phyloP scores from a whole-genome alignment of 176 grass and related monocot species.

The Tuctoria greenei region DNA sequence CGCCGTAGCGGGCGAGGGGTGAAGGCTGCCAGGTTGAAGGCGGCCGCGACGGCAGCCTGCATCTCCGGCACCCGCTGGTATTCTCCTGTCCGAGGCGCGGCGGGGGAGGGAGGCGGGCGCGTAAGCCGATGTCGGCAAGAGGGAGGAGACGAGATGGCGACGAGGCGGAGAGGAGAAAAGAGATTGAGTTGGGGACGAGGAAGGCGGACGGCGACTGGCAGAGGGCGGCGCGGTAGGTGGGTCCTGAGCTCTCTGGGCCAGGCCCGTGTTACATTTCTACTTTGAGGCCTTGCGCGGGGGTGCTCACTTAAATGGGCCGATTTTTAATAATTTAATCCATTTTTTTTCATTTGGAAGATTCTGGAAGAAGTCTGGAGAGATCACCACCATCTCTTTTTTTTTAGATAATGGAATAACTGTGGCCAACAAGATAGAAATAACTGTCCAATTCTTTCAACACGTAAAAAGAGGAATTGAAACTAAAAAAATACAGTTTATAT shows the following conservation, averaged over 20 bases:
- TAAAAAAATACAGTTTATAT: too few relatives aligned
- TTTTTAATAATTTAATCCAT: background rate
- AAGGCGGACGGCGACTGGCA: background rate
- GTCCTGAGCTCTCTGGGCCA: background rate
- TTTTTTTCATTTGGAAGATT: too few relatives aligned
- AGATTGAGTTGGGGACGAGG: conserved; percentile 4
- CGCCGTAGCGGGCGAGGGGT: conserved; percentile 30
- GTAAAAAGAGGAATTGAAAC: too few relatives aligned
- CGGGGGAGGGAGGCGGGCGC: background rate
- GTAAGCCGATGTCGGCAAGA: background rate
- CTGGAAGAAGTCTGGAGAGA: too few relatives aligned
- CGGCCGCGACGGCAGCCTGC: conserved; percentile 39
- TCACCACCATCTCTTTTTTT: too few relatives aligned
- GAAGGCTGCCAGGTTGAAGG: conserved; percentile 43
- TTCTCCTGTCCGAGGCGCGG: background rate
- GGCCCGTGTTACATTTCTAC: background rate
- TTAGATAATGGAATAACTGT: too few relatives aligned
- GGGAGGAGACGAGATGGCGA: background rate
- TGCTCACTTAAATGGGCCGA: background rate
- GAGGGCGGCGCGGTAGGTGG: conserved; percentile 26
- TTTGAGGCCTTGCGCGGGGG: background rate
- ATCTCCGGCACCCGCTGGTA: conserved; percentile 32
- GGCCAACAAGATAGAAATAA: too few relatives aligned
- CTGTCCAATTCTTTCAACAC: too few relatives aligned
- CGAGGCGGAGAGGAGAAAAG: background rate